Conservation (phyloP, 441 rosid genomes). For the Cnidoscolus chayamansa region DNA sequence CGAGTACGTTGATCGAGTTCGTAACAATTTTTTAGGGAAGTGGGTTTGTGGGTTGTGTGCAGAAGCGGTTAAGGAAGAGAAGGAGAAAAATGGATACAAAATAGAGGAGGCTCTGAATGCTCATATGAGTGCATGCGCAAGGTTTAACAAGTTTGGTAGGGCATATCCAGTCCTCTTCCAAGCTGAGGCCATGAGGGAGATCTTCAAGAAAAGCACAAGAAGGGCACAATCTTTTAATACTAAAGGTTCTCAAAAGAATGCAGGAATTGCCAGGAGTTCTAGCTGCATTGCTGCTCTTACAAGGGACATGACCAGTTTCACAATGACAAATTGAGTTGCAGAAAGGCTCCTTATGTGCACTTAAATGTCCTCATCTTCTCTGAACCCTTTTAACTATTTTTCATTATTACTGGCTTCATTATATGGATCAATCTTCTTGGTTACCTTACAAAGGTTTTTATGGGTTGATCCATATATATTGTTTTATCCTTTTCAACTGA, state of each 20-base stretch:
- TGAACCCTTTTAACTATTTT: not conserved
- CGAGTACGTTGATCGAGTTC: slow-evolving; percentile 67
- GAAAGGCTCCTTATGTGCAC: no score
- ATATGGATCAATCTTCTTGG: slow-evolving; percentile 15
- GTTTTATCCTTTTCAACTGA: not conserved
- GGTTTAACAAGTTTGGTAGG: slow-evolving; percentile 73
- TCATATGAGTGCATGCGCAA: slow-evolving; percentile 77
- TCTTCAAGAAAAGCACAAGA: slow-evolving; percentile 49
- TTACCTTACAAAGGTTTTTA: slow-evolving; percentile 1
- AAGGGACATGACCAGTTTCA: slow-evolving; percentile 41
- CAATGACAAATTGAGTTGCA: slow-evolving; percentile 19
- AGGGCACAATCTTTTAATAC: slow-evolving; percentile 56
- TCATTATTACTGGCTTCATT: not conserved
- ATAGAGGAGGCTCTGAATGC: slow-evolving; percentile 59
- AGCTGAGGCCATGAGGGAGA: slow-evolving; percentile 90
- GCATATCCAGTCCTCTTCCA: slow-evolving; percentile 74
- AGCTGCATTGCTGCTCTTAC: slow-evolving; percentile 86
- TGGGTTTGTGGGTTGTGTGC: slow-evolving; percentile 90
- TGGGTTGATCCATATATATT: slow-evolving; percentile 8
- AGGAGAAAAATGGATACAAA: slow-evolving; percentile 54
- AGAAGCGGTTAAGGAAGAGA: slow-evolving; percentile 90
- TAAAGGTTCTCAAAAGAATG: slow-evolving; percentile 43
- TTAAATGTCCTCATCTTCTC: not conserved
- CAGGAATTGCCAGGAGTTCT: slow-evolving; percentile 69
- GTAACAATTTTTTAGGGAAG: slow-evolving; percentile 63